Base-by-base conservation (phyloP, 176 grass and related monocot species). In the Chloris gayana region DNA sequence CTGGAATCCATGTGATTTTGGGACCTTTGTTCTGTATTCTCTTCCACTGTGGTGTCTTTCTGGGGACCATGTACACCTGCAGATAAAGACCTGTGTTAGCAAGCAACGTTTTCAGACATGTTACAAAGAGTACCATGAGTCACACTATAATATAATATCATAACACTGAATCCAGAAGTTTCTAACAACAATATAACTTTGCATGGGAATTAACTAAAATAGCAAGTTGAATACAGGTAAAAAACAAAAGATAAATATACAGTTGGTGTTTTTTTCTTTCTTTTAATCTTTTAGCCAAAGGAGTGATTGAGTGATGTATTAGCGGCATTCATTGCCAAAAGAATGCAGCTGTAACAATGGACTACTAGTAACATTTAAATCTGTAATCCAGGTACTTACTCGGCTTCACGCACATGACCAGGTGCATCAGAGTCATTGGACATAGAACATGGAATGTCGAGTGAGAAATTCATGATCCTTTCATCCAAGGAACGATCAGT, bases 61-160 rank as follows among this genome's bases (percentile, higher is more conserved):
- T 64, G 79, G 80, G 60, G 83, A 78, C 76, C 82, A 75, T 6
- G 80, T 56, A 50, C 63, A 81, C 11, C 88, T 93, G 77, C 51
- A 30, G 25, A 51, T 37, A 77, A 75, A 61, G 73, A 87, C 70
- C 70, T 91, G 74, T 84, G 56, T 78, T 26, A 59, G 67, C 53
- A 73, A 59, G 67, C 53, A 73, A 64, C 67, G 85, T 51, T 85
- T 78, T 75, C 45, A 75, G 53, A 41, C 19, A 56, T 64, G 70
- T 42, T 66, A 59, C 35, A n/a, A 49, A 31, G 83, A 17, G 77
- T 22, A 54, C 7, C 51, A 54, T 54, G 74, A 14, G 50, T 42
- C 75, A 24, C 11, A 63, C 27, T 56, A 41, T 65, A 49, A 17
- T 56, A 41, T 65, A 49, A 17, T 33, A 37, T 53, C 59, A 67